phyloP scores from a whole-genome alignment of 176 grass and related monocot species.

The Elymus sibiricus region DNA sequence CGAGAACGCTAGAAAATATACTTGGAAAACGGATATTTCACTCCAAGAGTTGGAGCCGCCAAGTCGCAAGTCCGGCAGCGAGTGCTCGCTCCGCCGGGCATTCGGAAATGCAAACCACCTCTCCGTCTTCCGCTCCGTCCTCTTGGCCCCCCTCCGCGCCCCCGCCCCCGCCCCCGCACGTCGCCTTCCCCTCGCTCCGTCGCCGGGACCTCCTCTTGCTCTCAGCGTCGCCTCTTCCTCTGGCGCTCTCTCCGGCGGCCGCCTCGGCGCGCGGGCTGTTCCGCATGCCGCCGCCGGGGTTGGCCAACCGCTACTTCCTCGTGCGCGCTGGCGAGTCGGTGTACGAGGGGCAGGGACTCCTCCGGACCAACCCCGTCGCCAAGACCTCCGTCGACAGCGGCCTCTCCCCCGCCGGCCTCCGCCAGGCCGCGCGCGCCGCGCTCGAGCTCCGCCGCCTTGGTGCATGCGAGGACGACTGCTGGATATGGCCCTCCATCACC shows the following conservation, averaged over 20 bases:
- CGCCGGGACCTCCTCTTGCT: slow-evolving; percentile 55
- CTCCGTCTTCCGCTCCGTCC: slow-evolving; percentile 5
- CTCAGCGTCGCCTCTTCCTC: slow-evolving; percentile 32
- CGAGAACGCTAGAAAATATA: not conserved
- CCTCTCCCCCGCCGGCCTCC: slow-evolving; percentile 65
- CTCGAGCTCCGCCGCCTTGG: slow-evolving; percentile 76
- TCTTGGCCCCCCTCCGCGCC: slow-evolving; percentile 10
- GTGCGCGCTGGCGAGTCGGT: slow-evolving; percentile 83
- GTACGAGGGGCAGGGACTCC: slow-evolving; percentile 71
- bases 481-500: slow-evolving; percentile 97
- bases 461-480: slow-evolving; percentile 88
- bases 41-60: not conserved
- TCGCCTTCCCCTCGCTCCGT: not conserved
- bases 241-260: slow-evolving; percentile 18
- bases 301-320: slow-evolving; percentile 88
- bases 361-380: slow-evolving; percentile 78
- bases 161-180: not conserved
- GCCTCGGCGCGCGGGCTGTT: slow-evolving; percentile 76
- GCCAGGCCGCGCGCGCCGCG: slow-evolving; percentile 67
- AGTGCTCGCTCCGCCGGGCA: not conserved
- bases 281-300: slow-evolving; percentile 74
- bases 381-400: slow-evolving; percentile 95
- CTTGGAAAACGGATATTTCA: slow-evolving; percentile 10
- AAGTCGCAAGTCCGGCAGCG: not conserved
- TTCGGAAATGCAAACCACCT: slow-evolving; percentile 24